Conservation (phyloP, 2,329 filamentous ascomycete species). For the Cucurbitaria berberidis region DNA sequence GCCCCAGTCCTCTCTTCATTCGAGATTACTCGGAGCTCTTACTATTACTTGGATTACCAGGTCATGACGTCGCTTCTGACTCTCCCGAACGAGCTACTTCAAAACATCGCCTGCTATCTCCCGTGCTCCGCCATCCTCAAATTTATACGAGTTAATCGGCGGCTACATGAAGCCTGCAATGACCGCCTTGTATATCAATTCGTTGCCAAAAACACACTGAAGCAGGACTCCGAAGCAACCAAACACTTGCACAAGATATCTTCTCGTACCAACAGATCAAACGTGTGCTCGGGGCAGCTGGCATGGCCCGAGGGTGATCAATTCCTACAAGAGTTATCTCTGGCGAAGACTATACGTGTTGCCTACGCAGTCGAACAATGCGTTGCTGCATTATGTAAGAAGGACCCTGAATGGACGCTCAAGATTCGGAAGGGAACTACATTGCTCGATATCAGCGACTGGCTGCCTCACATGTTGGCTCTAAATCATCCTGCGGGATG, state of each 20-base stretch:
- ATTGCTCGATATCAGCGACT: conserved; percentile 14
- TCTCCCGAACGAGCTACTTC: conserved; percentile 30
- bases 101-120: conserved; percentile 23
- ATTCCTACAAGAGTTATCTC: conserved; percentile 6
- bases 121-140: conserved; percentile 23
- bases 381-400: background rate
- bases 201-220: conserved; percentile 14
- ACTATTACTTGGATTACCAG: background rate
- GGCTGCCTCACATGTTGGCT: conserved; percentile 30
- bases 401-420: conserved; percentile 1
- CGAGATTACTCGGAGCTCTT: background rate
- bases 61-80: background rate
- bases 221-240: background rate
- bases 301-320: conserved; percentile 18
- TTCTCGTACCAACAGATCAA: conserved; percentile 1
- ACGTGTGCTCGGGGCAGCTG: conserved; percentile 3
- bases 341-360: conserved; percentile 16
- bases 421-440: background rate
- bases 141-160: conserved; percentile 16
- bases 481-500: conserved; percentile 20
- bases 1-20: background rate
- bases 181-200: conserved; percentile 23
- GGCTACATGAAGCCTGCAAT: conserved; percentile 20
- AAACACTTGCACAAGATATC: background rate
- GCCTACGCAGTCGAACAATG: conserved; percentile 24